Base-by-base conservation (phyloP, 2,329 filamentous ascomycete species). In the Alternaria brassicae region DNA sequence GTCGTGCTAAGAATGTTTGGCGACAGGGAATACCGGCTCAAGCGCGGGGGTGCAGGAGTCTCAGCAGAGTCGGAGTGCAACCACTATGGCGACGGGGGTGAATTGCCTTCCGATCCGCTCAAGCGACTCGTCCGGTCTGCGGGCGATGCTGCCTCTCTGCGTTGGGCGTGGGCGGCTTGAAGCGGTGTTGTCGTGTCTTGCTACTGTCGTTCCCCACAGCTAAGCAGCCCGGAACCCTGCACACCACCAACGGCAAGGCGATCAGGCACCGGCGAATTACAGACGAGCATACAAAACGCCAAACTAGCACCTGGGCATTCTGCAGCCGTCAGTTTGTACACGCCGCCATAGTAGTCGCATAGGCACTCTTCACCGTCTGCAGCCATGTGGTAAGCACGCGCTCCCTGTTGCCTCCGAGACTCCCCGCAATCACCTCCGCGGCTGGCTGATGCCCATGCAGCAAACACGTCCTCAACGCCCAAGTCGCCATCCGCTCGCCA, bases 401-500 rank as follows among this genome's bases (percentile, higher is more conserved):
- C 36, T 27, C 60, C 53, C 45, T 52, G 56, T 25, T 21, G 44
- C 44, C 30, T 34, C 65, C 53, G 56, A 61, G 23, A 62, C 54
- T 36, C 62, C 50, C 64, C 61, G 49, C 56, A 54, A 21, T 40
- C 27, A 36, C 58, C 63, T 56, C 58, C 61, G 65, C 71, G 60
- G 58, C 61, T 60, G 67, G 64, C 65, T 67, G 56, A 70, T 61
- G 54, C 61, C 32, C 63, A 55, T 39, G 28, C 70, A 97, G 95
- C 85, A 98, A 98, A 86, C 95, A 99, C 83, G 85, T 99, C 75
- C 89, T 99, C 79, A 99, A 99, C 84, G 95, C 94, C 64, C 95
- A 99, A 82, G 95, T 99, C 74, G 84, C 94, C 58, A 96, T 99
- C 81, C 91, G 95, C 72, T 95, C 93, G 56, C 91, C 93, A 63